phyloP scores from a whole-genome alignment of 2,329 filamentous ascomycete species.

The Colletotrichum tropicicola region DNA sequence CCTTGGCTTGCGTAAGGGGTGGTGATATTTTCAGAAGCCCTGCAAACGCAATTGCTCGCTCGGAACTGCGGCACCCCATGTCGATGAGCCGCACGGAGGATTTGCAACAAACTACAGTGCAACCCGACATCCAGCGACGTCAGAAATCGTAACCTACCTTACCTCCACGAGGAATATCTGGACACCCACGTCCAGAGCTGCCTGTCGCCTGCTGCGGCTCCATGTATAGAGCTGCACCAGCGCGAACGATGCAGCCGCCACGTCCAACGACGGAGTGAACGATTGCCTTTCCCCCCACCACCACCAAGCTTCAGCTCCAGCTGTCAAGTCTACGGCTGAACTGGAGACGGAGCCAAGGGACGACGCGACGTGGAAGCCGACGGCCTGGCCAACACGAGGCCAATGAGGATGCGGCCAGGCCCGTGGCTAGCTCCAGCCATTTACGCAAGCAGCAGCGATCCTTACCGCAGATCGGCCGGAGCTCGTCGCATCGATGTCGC shows the following conservation, averaged over 20 bases:
- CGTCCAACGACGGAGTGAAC: slow-evolving; percentile 2
- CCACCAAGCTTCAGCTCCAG: neutral
- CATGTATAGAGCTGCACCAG: no score
- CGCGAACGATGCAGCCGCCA: neutral
- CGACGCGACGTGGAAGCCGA: slow-evolving; percentile 2
- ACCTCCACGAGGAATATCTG: neutral
- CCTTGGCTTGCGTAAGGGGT: slow-evolving; percentile 30
- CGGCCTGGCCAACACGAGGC: neutral
- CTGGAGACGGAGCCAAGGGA: slow-evolving; percentile 7
- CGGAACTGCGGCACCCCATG: slow-evolving; percentile 6
- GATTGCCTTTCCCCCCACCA: neutral
- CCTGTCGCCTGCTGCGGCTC: no score
- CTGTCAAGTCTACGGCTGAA: slow-evolving; percentile 15
- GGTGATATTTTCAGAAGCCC: slow-evolving; percentile 19
- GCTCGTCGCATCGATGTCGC: slow-evolving; percentile 23
- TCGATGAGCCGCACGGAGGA: slow-evolving; percentile 10
- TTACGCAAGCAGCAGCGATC: slow-evolving; percentile 28
- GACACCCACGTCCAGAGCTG: no score
- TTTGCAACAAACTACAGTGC: neutral
- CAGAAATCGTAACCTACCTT: no score
- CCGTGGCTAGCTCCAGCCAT: slow-evolving; percentile 15
- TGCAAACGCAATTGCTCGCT: slow-evolving; percentile 4
- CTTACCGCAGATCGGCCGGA: slow-evolving; percentile 21
- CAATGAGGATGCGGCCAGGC: slow-evolving; percentile 3
- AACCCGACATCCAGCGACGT: neutral